Percentiles rank a stretch among this genome's conserved stretches.
Evolutionary conservation across 257 asterid species (phyloP).

Genomic region (Rehmannia glutinosa): DNA sequence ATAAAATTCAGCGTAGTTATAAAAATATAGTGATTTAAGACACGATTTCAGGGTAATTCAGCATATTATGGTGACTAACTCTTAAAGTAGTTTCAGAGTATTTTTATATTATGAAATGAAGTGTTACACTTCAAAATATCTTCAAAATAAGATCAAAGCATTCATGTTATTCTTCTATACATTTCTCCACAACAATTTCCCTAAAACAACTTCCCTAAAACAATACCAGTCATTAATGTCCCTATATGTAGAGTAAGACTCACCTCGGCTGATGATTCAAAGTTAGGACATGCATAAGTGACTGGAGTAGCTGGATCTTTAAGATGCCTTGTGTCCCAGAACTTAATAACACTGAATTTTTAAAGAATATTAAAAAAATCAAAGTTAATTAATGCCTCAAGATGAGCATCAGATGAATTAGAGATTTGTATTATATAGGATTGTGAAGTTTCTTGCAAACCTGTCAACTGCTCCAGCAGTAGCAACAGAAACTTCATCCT

Average conservation of each 20-base stretch:
- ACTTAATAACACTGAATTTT: constrained; percentile 58
- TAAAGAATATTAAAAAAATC: background rate
- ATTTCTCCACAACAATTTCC: background rate
- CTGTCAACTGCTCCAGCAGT: constrained; percentile 99
- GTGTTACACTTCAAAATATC: too few species aligned
- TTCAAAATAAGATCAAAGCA: background rate
- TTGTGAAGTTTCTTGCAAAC: constrained; percentile 26
- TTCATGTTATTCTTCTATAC: background rate
- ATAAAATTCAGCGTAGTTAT: background rate
- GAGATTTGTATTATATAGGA: background rate
- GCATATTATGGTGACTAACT: background rate
- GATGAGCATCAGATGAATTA: constrained; percentile 8
- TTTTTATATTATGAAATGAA: background rate
- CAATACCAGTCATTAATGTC: background rate
- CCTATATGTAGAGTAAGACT: constrained; percentile 6
- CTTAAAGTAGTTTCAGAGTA: too few species aligned
- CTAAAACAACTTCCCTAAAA: background rate
- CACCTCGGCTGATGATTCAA: constrained; percentile 48
- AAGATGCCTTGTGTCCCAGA: constrained; percentile 88
- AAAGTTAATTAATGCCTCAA: constrained; percentile 8
- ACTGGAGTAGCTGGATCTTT: constrained; percentile 68
- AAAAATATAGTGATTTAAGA: background rate
- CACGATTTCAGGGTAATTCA: background rate
- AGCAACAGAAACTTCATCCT: constrained; percentile 78
- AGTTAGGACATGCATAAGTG: constrained; percentile 61